Evolutionary conservation across 2,329 filamentous ascomycete genomes (phyloP).

Genomic region (Cordyceps cicadae): DNA sequence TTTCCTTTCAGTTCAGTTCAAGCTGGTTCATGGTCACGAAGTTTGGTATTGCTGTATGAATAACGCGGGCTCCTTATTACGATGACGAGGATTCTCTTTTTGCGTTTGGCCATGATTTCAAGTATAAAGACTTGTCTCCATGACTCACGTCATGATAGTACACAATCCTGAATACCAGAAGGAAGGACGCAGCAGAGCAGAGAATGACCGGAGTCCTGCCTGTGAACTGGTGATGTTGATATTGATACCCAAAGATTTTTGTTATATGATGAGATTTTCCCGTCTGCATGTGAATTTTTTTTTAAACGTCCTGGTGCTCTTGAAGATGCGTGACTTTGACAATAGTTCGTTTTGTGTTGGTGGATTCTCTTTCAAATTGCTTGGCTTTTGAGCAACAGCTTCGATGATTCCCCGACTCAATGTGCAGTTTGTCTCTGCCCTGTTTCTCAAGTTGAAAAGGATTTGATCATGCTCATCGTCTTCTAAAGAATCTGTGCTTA

Average conservation of each 20-base stretch:
- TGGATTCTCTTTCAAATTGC: too few species aligned
- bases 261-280: not conserved
- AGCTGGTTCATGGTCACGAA: not conserved
- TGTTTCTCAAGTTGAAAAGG: too few species aligned
- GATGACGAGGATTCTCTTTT: not conserved
- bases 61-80: conserved; percentile 1
- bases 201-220: not conserved
- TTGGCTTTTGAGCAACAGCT: too few species aligned
- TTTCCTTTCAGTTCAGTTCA: not conserved
- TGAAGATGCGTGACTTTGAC: not conserved
- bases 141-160: conserved; percentile 11
- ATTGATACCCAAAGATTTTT: conserved; percentile 12
- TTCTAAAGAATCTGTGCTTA: too few species aligned
- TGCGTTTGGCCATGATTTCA: not conserved
- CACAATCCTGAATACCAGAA: not conserved
- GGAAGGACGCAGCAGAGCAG: not conserved
- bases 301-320: not conserved
- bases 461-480: too few species aligned
- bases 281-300: not conserved
- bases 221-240: conserved; percentile 7
- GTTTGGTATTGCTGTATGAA: not conserved
- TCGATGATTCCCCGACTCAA: too few species aligned
- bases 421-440: too few species aligned
- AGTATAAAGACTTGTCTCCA: conserved; percentile 7
- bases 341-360: too few species aligned